Conservation (phyloP, 345 rosid species). For the Adansonia digitata region DNA sequence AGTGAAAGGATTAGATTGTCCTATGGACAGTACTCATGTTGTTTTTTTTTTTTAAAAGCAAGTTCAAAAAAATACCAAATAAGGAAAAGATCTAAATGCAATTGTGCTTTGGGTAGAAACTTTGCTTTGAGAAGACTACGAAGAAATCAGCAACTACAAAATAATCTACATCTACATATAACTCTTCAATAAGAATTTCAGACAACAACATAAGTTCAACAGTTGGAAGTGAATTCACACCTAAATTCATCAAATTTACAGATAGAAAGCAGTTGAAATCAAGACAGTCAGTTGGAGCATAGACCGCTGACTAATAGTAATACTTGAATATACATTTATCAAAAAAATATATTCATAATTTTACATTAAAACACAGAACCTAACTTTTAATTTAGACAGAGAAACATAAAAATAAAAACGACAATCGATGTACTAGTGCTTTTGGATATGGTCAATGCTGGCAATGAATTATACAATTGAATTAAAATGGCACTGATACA, state of each 20-base stretch:
- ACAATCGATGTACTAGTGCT: too few relatives aligned
- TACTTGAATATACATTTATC: background rate
- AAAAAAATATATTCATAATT: background rate
- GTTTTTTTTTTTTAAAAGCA: too few relatives aligned
- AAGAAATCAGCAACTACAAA: background rate
- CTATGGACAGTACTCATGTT: background rate
- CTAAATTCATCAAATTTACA: conserved; percentile 3
- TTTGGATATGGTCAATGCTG: background rate
- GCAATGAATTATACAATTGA: background rate
- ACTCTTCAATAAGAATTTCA: background rate
- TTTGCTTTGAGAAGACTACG: background rate
- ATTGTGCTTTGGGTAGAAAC: background rate
- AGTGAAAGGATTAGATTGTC: background rate
- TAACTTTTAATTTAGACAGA: background rate
- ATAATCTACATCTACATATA: background rate
- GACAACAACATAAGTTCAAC: background rate
- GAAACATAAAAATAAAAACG: background rate
- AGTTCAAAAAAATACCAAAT: too few relatives aligned
- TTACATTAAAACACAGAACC: background rate
- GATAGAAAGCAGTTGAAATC: conserved; percentile 9
- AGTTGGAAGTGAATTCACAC: conserved; percentile 2
- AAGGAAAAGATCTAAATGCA: too few relatives aligned
- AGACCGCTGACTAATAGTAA: background rate
- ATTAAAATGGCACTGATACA: background rate
- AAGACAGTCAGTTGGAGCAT: background rate